A percentile compares a stretch with the other conserved stretches of the same genome.
Conservation (phyloP, 768 basidiomycete species). For the Mycena maculata region DNA sequence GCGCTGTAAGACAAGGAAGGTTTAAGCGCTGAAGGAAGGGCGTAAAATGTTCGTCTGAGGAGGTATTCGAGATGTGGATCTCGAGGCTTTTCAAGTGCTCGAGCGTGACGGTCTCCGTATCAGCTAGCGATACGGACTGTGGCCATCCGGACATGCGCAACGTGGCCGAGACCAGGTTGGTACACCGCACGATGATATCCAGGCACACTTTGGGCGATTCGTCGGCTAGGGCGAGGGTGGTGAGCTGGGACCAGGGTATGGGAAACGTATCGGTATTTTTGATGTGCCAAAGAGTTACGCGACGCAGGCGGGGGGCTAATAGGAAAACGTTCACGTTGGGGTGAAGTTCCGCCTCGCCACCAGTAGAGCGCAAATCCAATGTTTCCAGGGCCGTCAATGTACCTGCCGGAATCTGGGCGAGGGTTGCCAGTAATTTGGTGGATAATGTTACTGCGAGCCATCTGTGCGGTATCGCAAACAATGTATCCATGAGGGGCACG, state of each 20-base stretch:
- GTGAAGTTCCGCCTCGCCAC: neutral
- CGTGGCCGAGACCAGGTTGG: conserved; percentile 22
- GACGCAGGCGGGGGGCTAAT: conserved; percentile 9
- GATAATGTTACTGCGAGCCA: conserved; percentile 18
- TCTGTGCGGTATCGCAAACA: conserved; percentile 13
- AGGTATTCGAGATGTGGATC: conserved; percentile 26
- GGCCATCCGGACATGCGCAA: conserved; percentile 24
- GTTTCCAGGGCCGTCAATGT: conserved; percentile 16
- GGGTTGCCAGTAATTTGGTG: conserved; percentile 15
- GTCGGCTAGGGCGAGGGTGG: conserved; percentile 19
- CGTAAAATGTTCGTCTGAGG: conserved; percentile 24
- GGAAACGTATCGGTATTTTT: conserved; percentile 7
- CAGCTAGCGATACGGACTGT: conserved; percentile 2
- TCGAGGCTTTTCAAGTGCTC: conserved; percentile 14
- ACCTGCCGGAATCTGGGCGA: conserved; percentile 15
- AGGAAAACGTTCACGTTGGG: conserved; percentile 13
- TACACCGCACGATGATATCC: conserved; percentile 19
- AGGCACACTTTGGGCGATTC: conserved; percentile 27
- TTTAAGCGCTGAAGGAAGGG: conserved; percentile 24
- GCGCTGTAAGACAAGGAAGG: conserved; percentile 21
- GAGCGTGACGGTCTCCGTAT: conserved; percentile 13
- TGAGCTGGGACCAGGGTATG: conserved; percentile 26
- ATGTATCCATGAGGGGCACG: conserved; percentile 9
- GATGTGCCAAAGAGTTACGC: conserved; percentile 24
- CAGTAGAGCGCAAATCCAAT: conserved; percentile 18